Evolutionary conservation across 2,329 filamentous ascomycete species (phyloP).

Genomic region (Aureobasidium pullulans): DNA sequence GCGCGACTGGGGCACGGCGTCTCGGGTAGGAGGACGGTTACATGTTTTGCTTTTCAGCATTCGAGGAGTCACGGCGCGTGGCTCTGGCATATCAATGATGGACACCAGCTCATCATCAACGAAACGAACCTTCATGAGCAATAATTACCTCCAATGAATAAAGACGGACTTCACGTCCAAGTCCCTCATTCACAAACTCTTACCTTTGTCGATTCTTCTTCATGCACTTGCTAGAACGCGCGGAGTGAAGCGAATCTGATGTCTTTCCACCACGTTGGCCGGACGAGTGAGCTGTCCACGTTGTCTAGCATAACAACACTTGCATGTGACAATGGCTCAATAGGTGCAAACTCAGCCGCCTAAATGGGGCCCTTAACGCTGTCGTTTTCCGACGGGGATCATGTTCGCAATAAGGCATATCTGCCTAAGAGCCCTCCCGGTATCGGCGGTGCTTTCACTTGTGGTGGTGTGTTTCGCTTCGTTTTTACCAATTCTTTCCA

Average conservation of each 20-base stretch:
- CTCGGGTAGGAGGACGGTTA: constrained; percentile 4
- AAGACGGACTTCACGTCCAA: background rate
- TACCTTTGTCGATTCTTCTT: background rate
- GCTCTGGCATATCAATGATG: background rate
- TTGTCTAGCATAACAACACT: no score
- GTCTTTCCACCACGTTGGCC: no score
- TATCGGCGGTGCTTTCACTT: background rate
- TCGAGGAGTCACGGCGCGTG: constrained; percentile 1
- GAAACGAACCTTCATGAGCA: constrained; percentile 8
- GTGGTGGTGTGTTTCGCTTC: background rate
- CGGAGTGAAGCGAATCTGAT: no score
- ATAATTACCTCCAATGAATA: background rate
- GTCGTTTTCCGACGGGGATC: background rate
- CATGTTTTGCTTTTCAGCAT: background rate
- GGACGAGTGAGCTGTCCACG: no score
- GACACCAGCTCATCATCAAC: background rate
- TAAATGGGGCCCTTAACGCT: background rate
- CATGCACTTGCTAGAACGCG: no score
- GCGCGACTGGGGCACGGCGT: constrained; percentile 3
- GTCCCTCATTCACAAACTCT: background rate
- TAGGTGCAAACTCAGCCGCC: no score
- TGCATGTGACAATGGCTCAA: background rate
- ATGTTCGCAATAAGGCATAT: background rate
- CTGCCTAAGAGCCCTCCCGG: constrained; percentile 1
- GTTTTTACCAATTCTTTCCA: background rate